Conservation (phyloP, 495 filamentous ascomycete species). For the Clavariopsis aquatica region DNA sequence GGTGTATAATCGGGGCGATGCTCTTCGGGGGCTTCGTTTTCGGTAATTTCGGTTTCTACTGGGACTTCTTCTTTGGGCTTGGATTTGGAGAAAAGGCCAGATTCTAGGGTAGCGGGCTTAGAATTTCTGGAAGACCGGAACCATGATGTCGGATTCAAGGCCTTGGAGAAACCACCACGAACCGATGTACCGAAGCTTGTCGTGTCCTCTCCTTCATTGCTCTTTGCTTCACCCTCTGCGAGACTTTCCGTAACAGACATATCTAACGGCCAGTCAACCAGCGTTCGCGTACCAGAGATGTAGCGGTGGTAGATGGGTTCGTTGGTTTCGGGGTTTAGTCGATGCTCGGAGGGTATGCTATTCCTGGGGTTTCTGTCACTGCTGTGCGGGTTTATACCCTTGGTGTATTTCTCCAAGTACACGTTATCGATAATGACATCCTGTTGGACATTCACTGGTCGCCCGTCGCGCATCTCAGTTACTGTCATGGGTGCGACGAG, state of each 20-base stretch:
- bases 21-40: background rate
- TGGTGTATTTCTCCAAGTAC: constrained; percentile 63
- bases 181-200: background rate
- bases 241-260: background rate
- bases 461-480: constrained; percentile 40
- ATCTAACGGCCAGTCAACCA: constrained; percentile 1
- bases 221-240: background rate
- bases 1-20: background rate
- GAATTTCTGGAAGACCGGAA: background rate
- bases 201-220: background rate
- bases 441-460: constrained; percentile 43
- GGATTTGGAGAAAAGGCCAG: background rate
- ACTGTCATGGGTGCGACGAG: constrained; percentile 11
- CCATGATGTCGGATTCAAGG: background rate
- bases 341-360: background rate
- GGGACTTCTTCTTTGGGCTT: background rate
- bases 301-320: constrained; percentile 3
- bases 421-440: constrained; percentile 51
- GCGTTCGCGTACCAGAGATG: background rate
- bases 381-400: constrained; percentile 1
- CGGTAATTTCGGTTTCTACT: background rate
- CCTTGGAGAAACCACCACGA: background rate
- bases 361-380: background rate
- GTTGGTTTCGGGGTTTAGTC: background rate
- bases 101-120: background rate